These are phyloP conservation scores for Irpex rosettiformis DNA, from an alignment of 1,284 basidiomycete genomes.

Conservation along the genomic window DNA sequence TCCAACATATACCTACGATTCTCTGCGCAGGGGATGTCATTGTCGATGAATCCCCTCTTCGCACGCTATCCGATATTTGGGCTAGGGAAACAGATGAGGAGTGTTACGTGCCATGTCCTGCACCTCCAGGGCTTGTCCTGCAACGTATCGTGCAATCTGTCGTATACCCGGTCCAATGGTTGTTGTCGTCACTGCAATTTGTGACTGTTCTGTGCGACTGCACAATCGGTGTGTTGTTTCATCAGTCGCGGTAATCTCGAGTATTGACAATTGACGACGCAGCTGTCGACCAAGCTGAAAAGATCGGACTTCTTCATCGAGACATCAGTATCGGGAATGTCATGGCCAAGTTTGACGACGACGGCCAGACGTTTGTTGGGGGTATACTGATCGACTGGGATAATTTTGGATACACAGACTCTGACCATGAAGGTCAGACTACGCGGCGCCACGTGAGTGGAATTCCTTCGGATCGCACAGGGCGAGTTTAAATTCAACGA, in stretches of 20 bases:
- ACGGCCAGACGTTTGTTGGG: not conserved
- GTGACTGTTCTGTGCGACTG: not conserved
- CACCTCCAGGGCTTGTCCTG: not conserved
- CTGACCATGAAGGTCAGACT: not conserved
- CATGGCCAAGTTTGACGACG: not conserved
- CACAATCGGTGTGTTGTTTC: not conserved
- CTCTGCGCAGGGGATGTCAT: not conserved
- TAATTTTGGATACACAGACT: too few species aligned
- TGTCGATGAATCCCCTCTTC: not conserved
- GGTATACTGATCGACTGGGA: not conserved
- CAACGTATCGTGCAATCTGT: not conserved
- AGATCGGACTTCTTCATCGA: not conserved
- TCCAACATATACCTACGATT: not conserved
- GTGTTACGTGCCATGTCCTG: not conserved
- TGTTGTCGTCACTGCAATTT: not conserved
- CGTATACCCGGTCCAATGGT: not conserved
- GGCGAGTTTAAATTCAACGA: not conserved
- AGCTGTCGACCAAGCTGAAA: not conserved
- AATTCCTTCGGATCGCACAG: not conserved
- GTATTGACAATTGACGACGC: not conserved
- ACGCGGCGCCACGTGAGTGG: not conserved
- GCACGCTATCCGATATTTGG: not conserved
- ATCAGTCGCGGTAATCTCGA: not conserved
- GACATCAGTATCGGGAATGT: not conserved
- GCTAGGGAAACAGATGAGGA: too few species aligned